These are phyloP conservation scores for Alternaria sp. DNA, from an alignment of 2,329 filamentous ascomycete species.

Conservation along the genomic window DNA sequence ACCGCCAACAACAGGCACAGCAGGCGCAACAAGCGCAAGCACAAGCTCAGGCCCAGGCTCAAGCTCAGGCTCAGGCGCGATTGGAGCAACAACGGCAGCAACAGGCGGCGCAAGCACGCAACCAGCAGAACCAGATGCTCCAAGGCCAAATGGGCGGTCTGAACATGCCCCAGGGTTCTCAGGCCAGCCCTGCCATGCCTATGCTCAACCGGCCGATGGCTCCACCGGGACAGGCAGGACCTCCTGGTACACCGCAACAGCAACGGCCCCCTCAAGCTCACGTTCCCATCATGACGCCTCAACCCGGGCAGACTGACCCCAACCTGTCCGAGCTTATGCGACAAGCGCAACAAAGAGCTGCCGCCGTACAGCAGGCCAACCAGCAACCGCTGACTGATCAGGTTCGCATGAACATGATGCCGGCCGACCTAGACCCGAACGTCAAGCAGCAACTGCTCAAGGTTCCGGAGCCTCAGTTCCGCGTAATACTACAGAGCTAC, in stretches of 20 bases:
- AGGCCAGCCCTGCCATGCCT: slow-evolving; percentile 53
- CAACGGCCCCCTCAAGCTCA: slow-evolving; percentile 42
- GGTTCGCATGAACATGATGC: slow-evolving; percentile 42
- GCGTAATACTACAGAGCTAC: slow-evolving; percentile 34
- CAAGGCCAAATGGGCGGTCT: slow-evolving; percentile 50
- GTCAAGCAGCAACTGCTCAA: slow-evolving; percentile 44
- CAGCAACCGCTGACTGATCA: slow-evolving; percentile 40
- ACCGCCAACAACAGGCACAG: slow-evolving; percentile 14
- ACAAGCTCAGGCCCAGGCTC: slow-evolving; percentile 37
- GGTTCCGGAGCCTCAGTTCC: slow-evolving; percentile 44
- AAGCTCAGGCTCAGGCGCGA: slow-evolving; percentile 47
- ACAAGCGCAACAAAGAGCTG: slow-evolving; percentile 45
- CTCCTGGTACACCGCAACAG: slow-evolving; percentile 43
- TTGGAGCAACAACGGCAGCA: slow-evolving; percentile 43
- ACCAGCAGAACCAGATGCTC: slow-evolving; percentile 40
- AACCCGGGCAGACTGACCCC: slow-evolving; percentile 36
- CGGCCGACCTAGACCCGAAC: slow-evolving; percentile 33
- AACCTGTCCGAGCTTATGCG: slow-evolving; percentile 41
- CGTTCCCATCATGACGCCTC: slow-evolving; percentile 45
- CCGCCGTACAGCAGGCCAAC: slow-evolving; percentile 30
- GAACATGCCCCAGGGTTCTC: slow-evolving; percentile 49
- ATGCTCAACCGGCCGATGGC: slow-evolving; percentile 57
- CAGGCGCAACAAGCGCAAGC: slow-evolving; percentile 18
- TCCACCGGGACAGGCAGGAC: slow-evolving; percentile 52
- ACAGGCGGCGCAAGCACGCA: slow-evolving; percentile 43